Percentiles rank a stretch among this genome's conserved stretches.
Conservation (phyloP, 176 grass and related monocot species). For the Hordeum vulgare region MorexV3_pseudomolecules_assembly NC_058522.1:529196021-529196520, state of each 20-base stretch:
- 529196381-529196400: background rate
- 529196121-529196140: background rate
- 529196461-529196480: background rate
- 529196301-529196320: no score
- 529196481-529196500: background rate
- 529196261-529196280: background rate
- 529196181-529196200: background rate
- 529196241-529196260: background rate
- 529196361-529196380: background rate
- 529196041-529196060: background rate
- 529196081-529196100: background rate
- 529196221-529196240: background rate
- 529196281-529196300: background rate
- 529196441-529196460: background rate
- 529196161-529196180: background rate
- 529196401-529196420: background rate
- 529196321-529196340: background rate
- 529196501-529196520: background rate
- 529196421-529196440: background rate
- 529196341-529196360: background rate
- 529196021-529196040: background rate
- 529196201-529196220: no score
- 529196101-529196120: background rate
- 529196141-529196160: background rate
- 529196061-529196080: background rate